phyloP scores from a whole-genome alignment of 2,329 filamentous ascomycete species.

The Colletotrichum sp. region DNA sequence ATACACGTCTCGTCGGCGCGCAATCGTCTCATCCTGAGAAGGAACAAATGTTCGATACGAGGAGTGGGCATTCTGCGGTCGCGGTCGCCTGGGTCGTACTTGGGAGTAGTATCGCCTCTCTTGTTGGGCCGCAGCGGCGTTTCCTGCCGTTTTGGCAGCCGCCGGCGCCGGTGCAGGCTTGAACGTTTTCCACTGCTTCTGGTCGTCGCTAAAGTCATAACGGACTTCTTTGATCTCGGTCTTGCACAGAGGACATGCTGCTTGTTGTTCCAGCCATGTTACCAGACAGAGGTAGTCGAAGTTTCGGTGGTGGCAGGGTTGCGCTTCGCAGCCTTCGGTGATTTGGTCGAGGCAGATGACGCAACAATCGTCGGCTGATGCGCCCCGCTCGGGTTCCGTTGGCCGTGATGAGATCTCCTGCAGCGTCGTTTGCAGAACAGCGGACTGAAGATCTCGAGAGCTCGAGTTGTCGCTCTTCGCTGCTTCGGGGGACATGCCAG shows the following conservation, averaged over 20 bases:
- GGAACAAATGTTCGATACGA: constrained; percentile 22
- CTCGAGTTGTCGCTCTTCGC: constrained; percentile 13
- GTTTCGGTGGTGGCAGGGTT: constrained; percentile 78
- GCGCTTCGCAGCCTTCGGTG: constrained; percentile 72
- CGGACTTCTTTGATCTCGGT: constrained; percentile 61
- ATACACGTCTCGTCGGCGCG: constrained; percentile 76
- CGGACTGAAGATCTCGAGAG: constrained; percentile 42
- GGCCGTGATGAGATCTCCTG: constrained; percentile 38
- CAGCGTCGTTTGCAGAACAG: constrained; percentile 50
- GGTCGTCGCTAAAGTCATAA: constrained; percentile 52
- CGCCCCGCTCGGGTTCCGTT: constrained; percentile 10
- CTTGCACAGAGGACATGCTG: constrained; percentile 82
- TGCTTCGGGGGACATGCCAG: constrained; percentile 15
- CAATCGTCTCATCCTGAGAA: constrained; percentile 41
- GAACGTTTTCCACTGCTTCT: constrained; percentile 62
- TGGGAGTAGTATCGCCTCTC: background rate
- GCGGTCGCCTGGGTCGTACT: constrained; percentile 9
- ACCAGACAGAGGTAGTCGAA: constrained; percentile 88
- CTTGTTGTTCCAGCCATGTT: constrained; percentile 78
- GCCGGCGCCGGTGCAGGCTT: constrained; percentile 23
- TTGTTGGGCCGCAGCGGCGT: background rate
- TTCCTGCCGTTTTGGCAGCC: background rate
- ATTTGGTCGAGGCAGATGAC: constrained; percentile 87
- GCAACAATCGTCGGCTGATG: constrained; percentile 57
- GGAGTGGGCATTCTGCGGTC: constrained; percentile 21